Conservation (phyloP, 2,329 filamentous ascomycete genomes). For the Pseudohalonectria lignicola region DNA sequence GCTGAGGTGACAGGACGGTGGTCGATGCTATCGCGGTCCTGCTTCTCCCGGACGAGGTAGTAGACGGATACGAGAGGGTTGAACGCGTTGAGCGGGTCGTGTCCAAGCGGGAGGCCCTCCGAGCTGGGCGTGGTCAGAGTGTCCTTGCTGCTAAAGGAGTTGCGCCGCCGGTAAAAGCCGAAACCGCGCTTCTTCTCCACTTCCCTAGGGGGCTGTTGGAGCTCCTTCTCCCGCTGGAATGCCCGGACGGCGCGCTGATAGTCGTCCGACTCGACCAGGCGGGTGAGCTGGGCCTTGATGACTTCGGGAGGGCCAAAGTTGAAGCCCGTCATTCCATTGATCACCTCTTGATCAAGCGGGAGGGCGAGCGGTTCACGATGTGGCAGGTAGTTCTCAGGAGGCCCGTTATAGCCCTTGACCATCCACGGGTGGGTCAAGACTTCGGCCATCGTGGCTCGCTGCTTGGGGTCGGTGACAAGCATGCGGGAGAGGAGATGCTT, state of each 20-base stretch:
- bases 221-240: conserved; percentile 55
- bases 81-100: conserved; percentile 86
- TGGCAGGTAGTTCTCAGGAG: conserved; percentile 84
- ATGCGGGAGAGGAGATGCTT: conserved; percentile 86
- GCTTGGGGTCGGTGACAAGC: conserved; percentile 87
- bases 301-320: conserved; percentile 85
- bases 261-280: conserved; percentile 84
- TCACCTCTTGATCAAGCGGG: conserved; percentile 71
- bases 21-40: conserved; percentile 58
- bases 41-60: conserved; percentile 91
- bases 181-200: conserved; percentile 81
- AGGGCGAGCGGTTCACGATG: conserved; percentile 73
- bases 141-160: conserved; percentile 80
- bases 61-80: conserved; percentile 90
- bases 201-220: conserved; percentile 44
- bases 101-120: conserved; percentile 72
- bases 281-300: conserved; percentile 72
- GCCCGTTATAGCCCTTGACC: conserved; percentile 75
- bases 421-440: conserved; percentile 97
- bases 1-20: conserved; percentile 24
- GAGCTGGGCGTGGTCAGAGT: conserved; percentile 75
- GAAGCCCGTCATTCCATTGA: conserved; percentile 94
- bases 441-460: conserved; percentile 77
- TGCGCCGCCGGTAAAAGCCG: conserved; percentile 86
- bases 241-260: conserved; percentile 77